These are phyloP conservation scores for Trichocladium antarcticum DNA, from an alignment of 495 filamentous ascomycete genomes.

Conservation along the genomic window DNA sequence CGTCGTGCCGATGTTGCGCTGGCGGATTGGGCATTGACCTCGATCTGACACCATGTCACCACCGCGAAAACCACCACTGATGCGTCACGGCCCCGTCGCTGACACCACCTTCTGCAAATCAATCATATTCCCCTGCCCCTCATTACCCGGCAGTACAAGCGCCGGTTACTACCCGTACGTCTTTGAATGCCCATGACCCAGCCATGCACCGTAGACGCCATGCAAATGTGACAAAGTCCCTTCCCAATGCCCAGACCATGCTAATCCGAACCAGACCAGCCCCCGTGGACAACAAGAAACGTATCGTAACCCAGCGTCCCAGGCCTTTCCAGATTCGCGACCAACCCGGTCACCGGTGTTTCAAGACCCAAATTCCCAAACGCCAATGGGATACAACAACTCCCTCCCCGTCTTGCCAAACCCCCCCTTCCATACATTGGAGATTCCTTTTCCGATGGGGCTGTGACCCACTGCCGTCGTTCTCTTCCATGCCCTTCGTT, in stretches of 20 bases:
- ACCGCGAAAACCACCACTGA: too few species aligned
- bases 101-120: background rate
- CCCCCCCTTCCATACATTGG: too few species aligned
- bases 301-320: background rate
- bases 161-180: background rate
- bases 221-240: constrained; percentile 7
- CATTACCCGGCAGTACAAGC: background rate
- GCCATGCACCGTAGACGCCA: constrained; percentile 8
- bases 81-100: too few species aligned
- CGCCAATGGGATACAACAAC: background rate
- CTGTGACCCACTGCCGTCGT: too few species aligned
- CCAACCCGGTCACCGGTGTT: too few species aligned
- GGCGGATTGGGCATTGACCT: too few species aligned
- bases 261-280: background rate
- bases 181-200: background rate
- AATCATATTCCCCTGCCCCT: background rate
- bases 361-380: background rate
- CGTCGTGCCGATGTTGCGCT: too few species aligned
- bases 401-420: too few species aligned
- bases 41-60: too few species aligned
- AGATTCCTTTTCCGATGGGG: too few species aligned
- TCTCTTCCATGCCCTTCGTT: background rate
- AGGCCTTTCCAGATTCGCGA: background rate
- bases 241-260: constrained; percentile 4
- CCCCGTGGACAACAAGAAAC: background rate